A percentile compares a stretch with the other conserved stretches of the same genome.
These are phyloP conservation scores for Sisymbrium irio DNA, from an alignment of 345 rosid species.

Conservation along the genomic window DNA sequence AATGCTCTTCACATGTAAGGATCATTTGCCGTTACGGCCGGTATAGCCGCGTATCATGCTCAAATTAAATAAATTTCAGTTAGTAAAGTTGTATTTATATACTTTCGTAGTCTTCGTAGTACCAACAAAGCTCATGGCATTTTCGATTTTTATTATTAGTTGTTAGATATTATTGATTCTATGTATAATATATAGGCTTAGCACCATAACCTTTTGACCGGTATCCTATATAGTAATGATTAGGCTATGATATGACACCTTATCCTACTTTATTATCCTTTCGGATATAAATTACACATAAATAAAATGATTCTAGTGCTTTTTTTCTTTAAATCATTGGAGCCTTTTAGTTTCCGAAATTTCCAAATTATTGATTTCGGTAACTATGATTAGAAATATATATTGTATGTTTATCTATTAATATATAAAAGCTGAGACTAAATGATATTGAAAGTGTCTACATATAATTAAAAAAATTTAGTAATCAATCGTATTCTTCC, in stretches of 20 bases:
- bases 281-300: neutral
- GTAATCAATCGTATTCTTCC: too few relatives aligned
- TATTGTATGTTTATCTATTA: too few relatives aligned
- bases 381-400: constrained; percentile 12
- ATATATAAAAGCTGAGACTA: too few relatives aligned
- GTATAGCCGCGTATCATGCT: constrained; percentile 57
- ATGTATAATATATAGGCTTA: neutral
- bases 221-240: constrained; percentile 27
- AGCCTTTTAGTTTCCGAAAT: neutral
- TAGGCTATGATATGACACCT: constrained; percentile 26
- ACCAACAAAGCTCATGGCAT: constrained; percentile 29
- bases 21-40: constrained; percentile 62
- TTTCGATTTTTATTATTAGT: neutral
- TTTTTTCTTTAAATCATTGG: constrained; percentile 30
- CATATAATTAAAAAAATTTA: too few relatives aligned
- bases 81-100: constrained; percentile 19
- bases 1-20: constrained; percentile 56
- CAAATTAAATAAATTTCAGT: neutral
- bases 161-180: neutral
- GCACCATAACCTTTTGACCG: constrained; percentile 30
- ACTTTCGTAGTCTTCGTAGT: constrained; percentile 19
- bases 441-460: too few relatives aligned
- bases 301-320: neutral
- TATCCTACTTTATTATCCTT: constrained; percentile 19
- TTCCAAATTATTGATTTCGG: constrained; percentile 8